Conservation (phyloP, 768 basidiomycete species). For the Pleurotus platypus region DNA sequence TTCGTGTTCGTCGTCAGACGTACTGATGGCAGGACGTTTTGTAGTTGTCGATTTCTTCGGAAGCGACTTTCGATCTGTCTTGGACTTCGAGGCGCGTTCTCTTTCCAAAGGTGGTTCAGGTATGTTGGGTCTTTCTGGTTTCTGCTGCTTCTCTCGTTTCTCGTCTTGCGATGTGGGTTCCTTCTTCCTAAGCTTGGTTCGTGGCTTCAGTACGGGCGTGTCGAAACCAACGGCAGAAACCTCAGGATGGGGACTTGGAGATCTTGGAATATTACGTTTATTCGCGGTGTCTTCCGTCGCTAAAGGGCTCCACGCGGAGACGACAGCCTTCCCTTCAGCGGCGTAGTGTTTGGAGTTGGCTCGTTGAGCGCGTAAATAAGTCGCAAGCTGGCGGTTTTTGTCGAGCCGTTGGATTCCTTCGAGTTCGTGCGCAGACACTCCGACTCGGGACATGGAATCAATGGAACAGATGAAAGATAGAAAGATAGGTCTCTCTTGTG, state of each 20-base stretch:
- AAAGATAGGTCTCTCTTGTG: too few species aligned
- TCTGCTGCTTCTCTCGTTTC: neutral
- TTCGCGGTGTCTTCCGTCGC: neutral
- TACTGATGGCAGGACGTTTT: neutral
- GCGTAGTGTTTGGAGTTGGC: constrained; percentile 40
- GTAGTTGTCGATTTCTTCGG: neutral
- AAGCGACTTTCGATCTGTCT: too few species aligned
- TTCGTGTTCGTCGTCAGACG: constrained; percentile 17
- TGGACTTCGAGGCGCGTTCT: neutral
- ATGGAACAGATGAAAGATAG: too few species aligned
- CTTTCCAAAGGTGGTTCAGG: too few species aligned
- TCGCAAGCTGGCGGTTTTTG: constrained; percentile 35
- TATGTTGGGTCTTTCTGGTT: constrained; percentile 16
- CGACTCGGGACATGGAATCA: too few species aligned
- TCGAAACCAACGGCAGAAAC: constrained; percentile 32
- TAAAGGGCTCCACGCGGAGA: constrained; percentile 24
- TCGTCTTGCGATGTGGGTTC: neutral
- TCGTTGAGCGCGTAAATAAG: constrained; percentile 49
- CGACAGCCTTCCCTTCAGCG: constrained; percentile 30
- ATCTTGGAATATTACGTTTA: constrained; percentile 8
- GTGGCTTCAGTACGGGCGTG: constrained; percentile 55
- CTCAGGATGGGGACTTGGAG: too few species aligned
- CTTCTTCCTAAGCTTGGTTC: constrained; percentile 16
- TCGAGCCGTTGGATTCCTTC: constrained; percentile 25
- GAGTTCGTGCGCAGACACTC: neutral